Evolutionary conservation across 306 rosid genomes (phyloP).

Genomic region (Gleditsia sinensis): DNA sequence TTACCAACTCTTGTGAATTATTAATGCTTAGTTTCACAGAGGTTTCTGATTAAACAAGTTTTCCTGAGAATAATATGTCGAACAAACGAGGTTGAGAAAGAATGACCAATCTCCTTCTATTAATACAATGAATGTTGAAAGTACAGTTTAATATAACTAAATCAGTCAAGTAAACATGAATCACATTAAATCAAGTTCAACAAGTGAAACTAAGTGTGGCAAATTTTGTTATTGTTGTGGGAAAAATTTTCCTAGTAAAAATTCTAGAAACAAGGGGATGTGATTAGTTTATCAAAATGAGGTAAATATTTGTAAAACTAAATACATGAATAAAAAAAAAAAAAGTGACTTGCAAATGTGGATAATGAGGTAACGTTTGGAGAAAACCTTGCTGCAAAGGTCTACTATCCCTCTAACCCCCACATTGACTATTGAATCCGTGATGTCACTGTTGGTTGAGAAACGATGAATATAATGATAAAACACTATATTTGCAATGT

Average conservation of each 20-base stretch:
- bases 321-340: slow-evolving; percentile 21
- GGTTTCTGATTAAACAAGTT: slow-evolving; percentile 1
- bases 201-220: slow-evolving; percentile 18
- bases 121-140: no score
- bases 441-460: slow-evolving; percentile 39
- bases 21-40: slow-evolving; percentile 1
- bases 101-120: slow-evolving; percentile 21
- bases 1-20: slow-evolving; percentile 33
- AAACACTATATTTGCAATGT: no score
- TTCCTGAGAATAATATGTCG: slow-evolving; percentile 27
- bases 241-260: slow-evolving; percentile 24
- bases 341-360: slow-evolving; percentile 40
- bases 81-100: slow-evolving; percentile 38
- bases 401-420: slow-evolving; percentile 49
- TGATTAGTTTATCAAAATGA: slow-evolving; percentile 8
- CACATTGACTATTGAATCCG: slow-evolving; percentile 44
- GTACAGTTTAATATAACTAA: slow-evolving; percentile 27
- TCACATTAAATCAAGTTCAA: slow-evolving; percentile 33
- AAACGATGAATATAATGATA: not conserved
- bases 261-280: slow-evolving; percentile 13
- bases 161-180: slow-evolving; percentile 26
- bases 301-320: slow-evolving; percentile 3
- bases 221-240: slow-evolving; percentile 30
- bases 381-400: slow-evolving; percentile 38
- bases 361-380: slow-evolving; percentile 42